Base-by-base conservation (phyloP, 495 filamentous ascomycete species). In the Talaromyces ruber region DNA sequence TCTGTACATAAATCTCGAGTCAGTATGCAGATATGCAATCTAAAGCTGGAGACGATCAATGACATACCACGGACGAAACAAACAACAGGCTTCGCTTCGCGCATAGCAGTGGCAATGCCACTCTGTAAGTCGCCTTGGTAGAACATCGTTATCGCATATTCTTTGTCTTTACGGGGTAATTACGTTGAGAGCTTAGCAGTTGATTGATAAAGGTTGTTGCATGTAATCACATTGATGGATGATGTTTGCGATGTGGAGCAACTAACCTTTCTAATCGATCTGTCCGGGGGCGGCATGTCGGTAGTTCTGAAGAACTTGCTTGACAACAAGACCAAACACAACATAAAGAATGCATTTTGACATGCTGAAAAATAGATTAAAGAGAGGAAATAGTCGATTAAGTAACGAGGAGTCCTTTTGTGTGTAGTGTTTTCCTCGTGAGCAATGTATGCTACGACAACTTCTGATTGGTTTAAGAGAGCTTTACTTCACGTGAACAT, bases 71-170 rank as follows among this genome's bases (percentile, higher is more conserved):
- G 70, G 34, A 90, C 81, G 73, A 93, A 90, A 69, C 89, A 91
- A 52, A 82, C 81, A 5, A 93, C 84, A 12, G 82, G 72, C 65
- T 87, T 87, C 26, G 71, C 67, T 68, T 90, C 76, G 56, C 83
- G 81, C 11, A 97, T 74, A 21, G 94, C 91, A 24, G 81, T 72
- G 6, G 81, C 76, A 66, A 98, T 93, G 54, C 90, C 93, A 58
- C 86, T 84, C 66, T 93, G 86, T 6, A 97, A 74, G 62, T 81
- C 84, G 22, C 93, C 93, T 56, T 86, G 61, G 67, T 88, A 94
- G 74, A 97, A 98, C 81, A 93, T 88, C 5, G 62, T 67, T 28
- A 63, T 66, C 39, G 63, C 62, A 68, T 18, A 21, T 45, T 45
- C 14, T 18, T 18, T 45, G 9, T 47, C 30, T 32, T 32, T 32